Evolutionary conservation across 2,329 filamentous ascomycete genomes (phyloP).

Genomic region (Paradendryphiella salina): DNA sequence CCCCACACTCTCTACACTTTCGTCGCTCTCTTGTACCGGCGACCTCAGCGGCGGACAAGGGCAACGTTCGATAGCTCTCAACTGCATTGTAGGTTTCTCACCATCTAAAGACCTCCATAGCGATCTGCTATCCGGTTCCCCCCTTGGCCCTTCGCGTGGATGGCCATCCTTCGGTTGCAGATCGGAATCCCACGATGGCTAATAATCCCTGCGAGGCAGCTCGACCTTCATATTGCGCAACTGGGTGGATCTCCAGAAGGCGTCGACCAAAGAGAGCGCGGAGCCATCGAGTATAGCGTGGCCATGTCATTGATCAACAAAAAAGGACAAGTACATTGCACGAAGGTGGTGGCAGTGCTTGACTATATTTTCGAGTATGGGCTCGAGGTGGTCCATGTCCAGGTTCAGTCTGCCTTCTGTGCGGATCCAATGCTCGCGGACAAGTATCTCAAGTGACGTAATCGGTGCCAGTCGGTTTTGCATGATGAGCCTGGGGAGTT

Average conservation of each 20-base stretch:
- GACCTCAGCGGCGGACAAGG: slow-evolving; percentile 5
- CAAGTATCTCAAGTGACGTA: slow-evolving; percentile 9
- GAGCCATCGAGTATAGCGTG: slow-evolving; percentile 4
- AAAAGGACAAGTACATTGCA: background rate
- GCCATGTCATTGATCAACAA: background rate
- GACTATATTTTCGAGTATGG: slow-evolving; percentile 10
- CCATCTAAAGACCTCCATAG: slow-evolving; percentile 12
- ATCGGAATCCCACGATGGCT: too few relatives aligned
- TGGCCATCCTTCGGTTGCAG: background rate
- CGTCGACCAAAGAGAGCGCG: slow-evolving; percentile 4
- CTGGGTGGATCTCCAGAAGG: slow-evolving; percentile 5
- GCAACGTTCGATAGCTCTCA: slow-evolving; percentile 5
- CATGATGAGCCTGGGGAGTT: slow-evolving; percentile 11
- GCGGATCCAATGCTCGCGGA: background rate
- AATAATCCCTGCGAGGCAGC: background rate
- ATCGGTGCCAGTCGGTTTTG: slow-evolving; percentile 6
- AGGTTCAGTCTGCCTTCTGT: background rate
- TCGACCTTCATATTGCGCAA: slow-evolving; percentile 13
- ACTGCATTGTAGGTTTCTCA: slow-evolving; percentile 4
- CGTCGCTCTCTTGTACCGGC: background rate
- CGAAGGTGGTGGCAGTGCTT: slow-evolving; percentile 4
- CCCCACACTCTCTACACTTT: slow-evolving; percentile 7
- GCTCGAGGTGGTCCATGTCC: slow-evolving; percentile 6
- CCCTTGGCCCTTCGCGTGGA: background rate
- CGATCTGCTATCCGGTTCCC: too few relatives aligned